Conservation (phyloP, 2,329 filamentous ascomycete species). For the Diaporthe citri region DNA sequence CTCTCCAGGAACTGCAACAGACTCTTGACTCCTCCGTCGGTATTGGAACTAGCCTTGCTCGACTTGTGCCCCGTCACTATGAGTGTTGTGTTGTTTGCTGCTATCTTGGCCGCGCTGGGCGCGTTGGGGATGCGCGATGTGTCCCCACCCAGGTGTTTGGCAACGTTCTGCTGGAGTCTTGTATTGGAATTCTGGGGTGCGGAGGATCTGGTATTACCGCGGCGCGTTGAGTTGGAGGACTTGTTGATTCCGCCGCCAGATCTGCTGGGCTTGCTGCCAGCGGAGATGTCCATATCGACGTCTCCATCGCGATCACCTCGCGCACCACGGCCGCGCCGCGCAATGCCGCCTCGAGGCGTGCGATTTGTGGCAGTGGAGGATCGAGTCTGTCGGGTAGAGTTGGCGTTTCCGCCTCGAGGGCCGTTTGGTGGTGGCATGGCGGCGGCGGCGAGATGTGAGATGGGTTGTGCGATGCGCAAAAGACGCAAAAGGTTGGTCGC, state of each 20-base stretch:
- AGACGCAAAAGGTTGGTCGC: constrained; percentile 6
- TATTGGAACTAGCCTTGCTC: constrained; percentile 76
- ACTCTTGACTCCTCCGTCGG: constrained; percentile 74
- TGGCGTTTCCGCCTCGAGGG: constrained; percentile 39
- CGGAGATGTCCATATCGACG: constrained; percentile 64
- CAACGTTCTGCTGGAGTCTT: constrained; percentile 43
- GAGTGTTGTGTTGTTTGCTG: constrained; percentile 53
- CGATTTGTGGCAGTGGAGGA: constrained; percentile 26
- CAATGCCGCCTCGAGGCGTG: constrained; percentile 60
- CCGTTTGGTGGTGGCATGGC: constrained; percentile 47
- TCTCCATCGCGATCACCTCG: constrained; percentile 68
- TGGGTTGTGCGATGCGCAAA: not conserved
- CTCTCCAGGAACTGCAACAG: constrained; percentile 78
- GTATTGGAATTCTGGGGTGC: constrained; percentile 38
- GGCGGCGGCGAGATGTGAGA: not conserved
- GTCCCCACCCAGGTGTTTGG: constrained; percentile 49
- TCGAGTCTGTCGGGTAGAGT: constrained; percentile 39
- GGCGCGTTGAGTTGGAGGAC: constrained; percentile 38
- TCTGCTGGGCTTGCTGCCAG: constrained; percentile 25
- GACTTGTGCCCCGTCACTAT: constrained; percentile 73
- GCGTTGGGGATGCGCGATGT: constrained; percentile 45
- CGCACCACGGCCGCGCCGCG: constrained; percentile 58
- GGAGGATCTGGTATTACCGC: constrained; percentile 39
- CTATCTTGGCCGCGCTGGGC: constrained; percentile 42
- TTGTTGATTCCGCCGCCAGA: constrained; percentile 51